Evolutionary conservation across 2,329 filamentous ascomycete genomes (phyloP).

Genomic region (Claviceps monticola): DNA sequence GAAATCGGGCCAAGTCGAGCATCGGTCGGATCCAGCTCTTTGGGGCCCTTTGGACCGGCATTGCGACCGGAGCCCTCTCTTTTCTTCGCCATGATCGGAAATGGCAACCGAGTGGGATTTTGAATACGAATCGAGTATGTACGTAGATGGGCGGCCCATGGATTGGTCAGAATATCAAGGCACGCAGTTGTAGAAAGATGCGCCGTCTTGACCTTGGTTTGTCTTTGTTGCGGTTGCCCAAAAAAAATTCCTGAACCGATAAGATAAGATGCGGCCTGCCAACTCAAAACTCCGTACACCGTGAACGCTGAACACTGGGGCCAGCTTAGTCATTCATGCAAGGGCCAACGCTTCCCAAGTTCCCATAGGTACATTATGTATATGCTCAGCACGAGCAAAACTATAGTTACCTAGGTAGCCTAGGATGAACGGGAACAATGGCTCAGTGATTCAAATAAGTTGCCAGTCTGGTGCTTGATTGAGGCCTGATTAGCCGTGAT

Average conservation of each 20-base stretch:
- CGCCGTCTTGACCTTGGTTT: not conserved
- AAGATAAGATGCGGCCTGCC: not conserved
- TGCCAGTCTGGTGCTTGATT: too few relatives aligned
- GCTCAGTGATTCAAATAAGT: too few relatives aligned
- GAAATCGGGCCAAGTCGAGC: slow-evolving; percentile 47
- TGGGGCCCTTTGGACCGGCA: slow-evolving; percentile 33
- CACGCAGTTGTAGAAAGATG: not conserved
- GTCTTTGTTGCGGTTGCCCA: not conserved
- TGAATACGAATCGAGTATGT: not conserved
- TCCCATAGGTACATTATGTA: too few relatives aligned
- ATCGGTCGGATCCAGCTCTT: slow-evolving; percentile 40
- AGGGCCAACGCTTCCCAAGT: too few relatives aligned
- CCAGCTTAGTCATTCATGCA: too few relatives aligned
- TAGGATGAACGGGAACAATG: too few relatives aligned
- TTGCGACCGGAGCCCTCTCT: slow-evolving; percentile 51
- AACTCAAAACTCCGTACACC: too few relatives aligned
- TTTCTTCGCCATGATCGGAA: slow-evolving; percentile 45
- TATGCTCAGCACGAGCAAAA: too few relatives aligned
- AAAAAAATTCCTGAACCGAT: not conserved
- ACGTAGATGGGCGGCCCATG: not conserved
- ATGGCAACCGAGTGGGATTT: not conserved
- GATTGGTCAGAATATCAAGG: not conserved
- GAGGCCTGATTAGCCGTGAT: too few relatives aligned
- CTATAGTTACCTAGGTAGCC: too few relatives aligned
- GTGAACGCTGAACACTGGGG: too few relatives aligned